These are phyloP conservation scores for Tuctoria greenei DNA, from an alignment of 176 grass and related monocot species.

Conservation along the genomic window DNA sequence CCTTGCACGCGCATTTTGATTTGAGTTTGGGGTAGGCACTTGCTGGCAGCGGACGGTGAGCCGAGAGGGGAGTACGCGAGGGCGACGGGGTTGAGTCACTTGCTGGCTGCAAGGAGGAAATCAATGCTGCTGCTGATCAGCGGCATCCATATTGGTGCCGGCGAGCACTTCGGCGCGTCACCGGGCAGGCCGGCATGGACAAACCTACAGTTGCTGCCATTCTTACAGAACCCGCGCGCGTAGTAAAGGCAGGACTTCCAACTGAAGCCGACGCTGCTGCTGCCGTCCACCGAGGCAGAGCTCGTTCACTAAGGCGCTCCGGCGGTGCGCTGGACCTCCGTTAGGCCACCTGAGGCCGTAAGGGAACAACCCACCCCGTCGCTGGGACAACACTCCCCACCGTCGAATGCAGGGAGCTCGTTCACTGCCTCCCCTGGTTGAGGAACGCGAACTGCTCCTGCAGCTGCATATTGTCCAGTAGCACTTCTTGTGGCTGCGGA, in stretches of 20 bases:
- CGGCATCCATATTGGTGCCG: slow-evolving; percentile 27
- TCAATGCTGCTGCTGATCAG: slow-evolving; percentile 61
- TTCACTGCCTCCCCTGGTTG: slow-evolving; percentile 47
- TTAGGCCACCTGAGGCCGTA: slow-evolving; percentile 46
- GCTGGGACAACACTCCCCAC: slow-evolving; percentile 37
- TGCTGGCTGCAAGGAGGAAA: slow-evolving; percentile 68
- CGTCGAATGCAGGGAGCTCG: slow-evolving; percentile 21
- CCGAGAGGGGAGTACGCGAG: slow-evolving; percentile 75
- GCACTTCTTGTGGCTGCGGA: not conserved
- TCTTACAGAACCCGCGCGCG: slow-evolving; percentile 91
- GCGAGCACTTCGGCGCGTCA: slow-evolving; percentile 39
- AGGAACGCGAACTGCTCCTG: slow-evolving; percentile 85
- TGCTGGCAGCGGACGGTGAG: slow-evolving; percentile 67
- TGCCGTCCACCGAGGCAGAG: slow-evolving; percentile 49
- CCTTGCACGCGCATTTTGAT: too few species aligned
- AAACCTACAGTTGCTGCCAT: slow-evolving; percentile 75
- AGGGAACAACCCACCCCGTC: slow-evolving; percentile 35
- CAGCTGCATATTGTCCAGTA: slow-evolving; percentile 64
- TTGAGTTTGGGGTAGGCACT: too few species aligned
- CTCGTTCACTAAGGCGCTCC: slow-evolving; percentile 69
- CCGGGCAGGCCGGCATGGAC: slow-evolving; percentile 71
- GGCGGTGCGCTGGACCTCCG: slow-evolving; percentile 52
- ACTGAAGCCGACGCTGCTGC: slow-evolving; percentile 41
- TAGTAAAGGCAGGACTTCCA: slow-evolving; percentile 91
- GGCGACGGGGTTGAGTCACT: slow-evolving; percentile 51